Conservation (phyloP, 345 rosid genomes). For the Limnanthes douglasii region DNA sequence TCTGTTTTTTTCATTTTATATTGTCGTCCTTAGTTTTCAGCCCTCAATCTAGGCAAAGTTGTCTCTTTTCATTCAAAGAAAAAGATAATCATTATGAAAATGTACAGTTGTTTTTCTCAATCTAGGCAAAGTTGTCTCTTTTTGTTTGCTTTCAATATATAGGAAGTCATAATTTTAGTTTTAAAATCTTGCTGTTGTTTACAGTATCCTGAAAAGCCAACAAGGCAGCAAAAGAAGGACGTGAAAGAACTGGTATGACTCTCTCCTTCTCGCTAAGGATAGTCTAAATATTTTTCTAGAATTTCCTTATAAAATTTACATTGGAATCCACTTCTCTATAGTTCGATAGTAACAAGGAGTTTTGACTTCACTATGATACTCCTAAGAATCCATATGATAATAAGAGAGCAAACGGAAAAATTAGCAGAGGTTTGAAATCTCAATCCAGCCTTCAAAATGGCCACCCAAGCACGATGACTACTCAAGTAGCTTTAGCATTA, state of each 20-base stretch:
- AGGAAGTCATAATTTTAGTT: neutral
- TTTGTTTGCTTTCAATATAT: constrained; percentile 2
- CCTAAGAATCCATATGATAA: too few relatives aligned
- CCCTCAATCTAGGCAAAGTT: neutral
- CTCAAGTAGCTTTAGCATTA: too few relatives aligned
- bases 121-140: neutral
- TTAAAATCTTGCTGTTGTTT: constrained; percentile 4
- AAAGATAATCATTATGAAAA: neutral
- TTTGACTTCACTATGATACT: too few relatives aligned
- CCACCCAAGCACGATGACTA: too few relatives aligned
- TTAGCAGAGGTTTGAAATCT: too few relatives aligned
- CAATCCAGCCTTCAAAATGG: too few relatives aligned
- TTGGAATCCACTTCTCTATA: too few relatives aligned
- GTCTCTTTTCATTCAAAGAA: too few relatives aligned
- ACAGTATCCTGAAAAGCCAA: constrained; percentile 94
- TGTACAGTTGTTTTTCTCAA: constrained; percentile 1
- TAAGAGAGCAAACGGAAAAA: too few relatives aligned
- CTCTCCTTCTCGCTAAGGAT: constrained; percentile 3
- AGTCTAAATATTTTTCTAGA: too few relatives aligned
- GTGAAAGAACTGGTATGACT: constrained; percentile 71
- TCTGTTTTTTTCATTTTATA: constrained; percentile 8
- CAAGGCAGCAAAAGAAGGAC: constrained; percentile 90
- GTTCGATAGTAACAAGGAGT: too few relatives aligned
- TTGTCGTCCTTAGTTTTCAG: neutral
- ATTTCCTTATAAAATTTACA: too few relatives aligned